phyloP scores from a whole-genome alignment of 2,329 filamentous ascomycete genomes.

The Metarhizium brunneum region DNA sequence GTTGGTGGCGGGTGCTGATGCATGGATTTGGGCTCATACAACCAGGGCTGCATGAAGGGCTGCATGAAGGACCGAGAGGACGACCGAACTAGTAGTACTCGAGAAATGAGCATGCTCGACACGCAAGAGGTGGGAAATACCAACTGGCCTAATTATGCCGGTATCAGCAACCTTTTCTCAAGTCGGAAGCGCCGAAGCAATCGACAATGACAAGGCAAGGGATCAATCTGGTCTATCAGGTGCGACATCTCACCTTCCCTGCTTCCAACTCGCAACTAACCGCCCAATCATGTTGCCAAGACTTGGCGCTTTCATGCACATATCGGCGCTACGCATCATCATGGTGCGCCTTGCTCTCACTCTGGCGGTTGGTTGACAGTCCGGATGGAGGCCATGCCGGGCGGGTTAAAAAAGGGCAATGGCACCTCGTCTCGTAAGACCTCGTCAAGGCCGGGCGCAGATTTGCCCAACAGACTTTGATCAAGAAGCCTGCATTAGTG shows the following conservation, averaged over 20 bases:
- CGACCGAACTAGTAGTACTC: not conserved
- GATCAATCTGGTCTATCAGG: not conserved
- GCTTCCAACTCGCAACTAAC: not conserved
- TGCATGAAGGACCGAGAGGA: not conserved
- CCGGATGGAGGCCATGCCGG: not conserved
- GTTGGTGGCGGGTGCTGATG: not conserved
- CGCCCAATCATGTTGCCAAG: not conserved
- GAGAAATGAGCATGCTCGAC: not conserved
- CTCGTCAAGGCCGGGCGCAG: not conserved
- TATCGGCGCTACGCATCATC: not conserved
- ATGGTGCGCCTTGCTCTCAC: not conserved
- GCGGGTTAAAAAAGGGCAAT: not conserved
- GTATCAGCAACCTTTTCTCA: not conserved
- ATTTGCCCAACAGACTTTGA: not conserved
- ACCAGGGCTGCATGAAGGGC: not conserved
- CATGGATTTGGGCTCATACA: not conserved
- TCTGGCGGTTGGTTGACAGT: not conserved
- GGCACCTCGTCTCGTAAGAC: not conserved
- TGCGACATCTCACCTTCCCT: not conserved
- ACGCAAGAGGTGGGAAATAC: not conserved
- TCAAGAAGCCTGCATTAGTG: not conserved
- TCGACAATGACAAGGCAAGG: not conserved
- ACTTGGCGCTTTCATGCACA: not conserved
- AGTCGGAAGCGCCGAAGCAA: not conserved
- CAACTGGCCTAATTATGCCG: not conserved